Base-by-base conservation (phyloP, 495 filamentous ascomycete species). In the Penicillium paradoxum region DNA sequence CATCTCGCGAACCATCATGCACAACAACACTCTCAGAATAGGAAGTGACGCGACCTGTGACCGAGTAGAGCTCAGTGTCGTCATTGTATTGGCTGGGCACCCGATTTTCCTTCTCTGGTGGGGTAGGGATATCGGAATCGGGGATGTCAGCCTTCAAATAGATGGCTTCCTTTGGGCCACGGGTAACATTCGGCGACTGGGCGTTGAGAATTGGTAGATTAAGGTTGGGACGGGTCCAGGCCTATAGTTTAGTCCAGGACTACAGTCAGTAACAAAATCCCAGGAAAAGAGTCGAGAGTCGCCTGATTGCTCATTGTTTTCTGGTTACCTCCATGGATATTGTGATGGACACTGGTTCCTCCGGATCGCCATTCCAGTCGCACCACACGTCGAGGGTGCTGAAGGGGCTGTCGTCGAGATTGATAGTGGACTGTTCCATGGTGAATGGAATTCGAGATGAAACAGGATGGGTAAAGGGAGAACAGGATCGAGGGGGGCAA, bases 321-420 rank as follows among this genome's bases (percentile, higher is more conserved):
- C n/a, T 37, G 14, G 6, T 52, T 64, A 74, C 71, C 57, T 73
- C 68, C 14, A 73, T 43, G 3, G 57, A 49, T 4, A 75, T 58
- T 27, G 43, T 59, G 39, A 70, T 44, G 10, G 60, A 52, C n/a
- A 67, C 69, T 9, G 58, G 57, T 11, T 67, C 55, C 1, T 46
- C 30, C 9, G 54, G 53, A 6, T 66, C 58, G 4, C 68, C 71
- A 44, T 46, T 56, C 72, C 72, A 75, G 14, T 62, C 59, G 11
- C 65, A 65, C 39, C 51, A 62, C 14, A 75, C 25, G 21, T 73
- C 69, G 7, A 73, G 57, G 25, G 73, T 63, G 38, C 51, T 64
- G 45, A 69, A 63, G 6, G 48, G 49, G 32, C 24, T 46, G 14
- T 49, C 44, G 2, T 24, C 19, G 3, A 34, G 32, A 13, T 17